Base-by-base conservation (phyloP, 495 filamentous ascomycete genomes). In the Penicillium tannophilum region DNA sequence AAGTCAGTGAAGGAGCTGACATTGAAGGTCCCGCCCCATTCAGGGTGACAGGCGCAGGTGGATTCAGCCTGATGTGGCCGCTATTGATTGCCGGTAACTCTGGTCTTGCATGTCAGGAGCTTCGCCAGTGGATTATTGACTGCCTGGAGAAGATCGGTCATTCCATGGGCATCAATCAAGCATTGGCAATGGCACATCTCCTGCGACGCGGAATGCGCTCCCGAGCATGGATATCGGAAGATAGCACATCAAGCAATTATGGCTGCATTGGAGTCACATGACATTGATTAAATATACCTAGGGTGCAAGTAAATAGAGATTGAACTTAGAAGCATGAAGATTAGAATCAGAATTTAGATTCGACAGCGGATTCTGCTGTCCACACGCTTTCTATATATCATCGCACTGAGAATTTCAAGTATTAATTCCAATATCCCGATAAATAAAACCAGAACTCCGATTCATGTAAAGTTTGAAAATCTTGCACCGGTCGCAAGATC, bases 31-130 rank as follows among this genome's bases (percentile, higher is more conserved):
- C 23, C 17, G 28, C 17, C n/a, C 53, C 53, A 16, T 52, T 58
- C 16, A 23, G 46, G 5, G 50, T 54, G 11, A 48, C 52, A 14
- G 49, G 17, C 7, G 48, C 57, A 47, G 56, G 56, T 4, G 52
- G 61, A 16, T 51, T 60, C 12, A 49, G 54, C 2, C 42, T 64
- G 5, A 52, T 64, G n/a, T 64, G 62, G 62, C 65, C 67, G 56
- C 33, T 79, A 73, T 63, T 59, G 28, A 54, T 63, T 52, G 57
- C 61, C n/a, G 52, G 56, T 9, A 54, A 60, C 36, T 60, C 47
- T 6, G 57, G 53, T 2, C 45, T 60, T 6, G 53, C 61, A 0
- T 54, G 42, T 4, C 31, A 26, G 5, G 49, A 52, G 0, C 36
- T 63, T n/a, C 56, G 53, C 9, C 16, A 53, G 26, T 63, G 61